phyloP scores from a whole-genome alignment of 306 rosid species.

The Citrullus colocynthis region DNA sequence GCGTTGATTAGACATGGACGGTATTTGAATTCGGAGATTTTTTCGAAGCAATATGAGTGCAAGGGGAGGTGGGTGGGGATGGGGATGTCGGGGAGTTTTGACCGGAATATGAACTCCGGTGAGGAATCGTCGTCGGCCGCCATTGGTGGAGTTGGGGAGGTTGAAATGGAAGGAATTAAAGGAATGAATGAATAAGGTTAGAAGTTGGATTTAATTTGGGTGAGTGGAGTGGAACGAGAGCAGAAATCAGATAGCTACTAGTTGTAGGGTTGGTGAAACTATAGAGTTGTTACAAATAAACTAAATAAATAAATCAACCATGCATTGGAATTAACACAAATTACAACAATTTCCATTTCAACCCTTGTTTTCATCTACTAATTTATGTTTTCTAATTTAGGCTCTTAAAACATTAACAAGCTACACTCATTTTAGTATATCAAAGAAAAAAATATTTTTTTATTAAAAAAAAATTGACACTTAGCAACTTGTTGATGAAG shows the following conservation, averaged over 20 bases:
- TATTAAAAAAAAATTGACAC: too few species aligned
- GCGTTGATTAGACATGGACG: conserved; percentile 64
- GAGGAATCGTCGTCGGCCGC: neutral
- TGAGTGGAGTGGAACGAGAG: neutral
- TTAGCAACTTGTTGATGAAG: too few species aligned
- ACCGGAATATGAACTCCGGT: conserved; percentile 12
- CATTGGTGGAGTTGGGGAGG: neutral
- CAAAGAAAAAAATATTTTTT: too few species aligned
- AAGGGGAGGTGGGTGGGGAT: conserved; percentile 71
- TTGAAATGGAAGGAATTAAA: neutral
- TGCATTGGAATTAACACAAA: neutral
- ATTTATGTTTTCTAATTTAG: too few species aligned
- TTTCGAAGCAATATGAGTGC: conserved; percentile 62
- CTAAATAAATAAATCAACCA: neutral
- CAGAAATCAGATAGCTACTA: neutral
- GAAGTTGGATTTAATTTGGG: neutral
- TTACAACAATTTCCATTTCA: too few species aligned
- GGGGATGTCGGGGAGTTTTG: conserved; percentile 62
- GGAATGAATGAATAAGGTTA: neutral
- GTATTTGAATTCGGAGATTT: conserved; percentile 29
- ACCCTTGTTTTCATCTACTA: too few species aligned
- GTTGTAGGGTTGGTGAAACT: neutral
- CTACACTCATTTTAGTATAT: too few species aligned
- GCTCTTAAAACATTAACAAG: too few species aligned
- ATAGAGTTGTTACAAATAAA: neutral